phyloP scores from a whole-genome alignment of 2,329 filamentous ascomycete species.

The Aureobasidium melanogenum region DNA sequence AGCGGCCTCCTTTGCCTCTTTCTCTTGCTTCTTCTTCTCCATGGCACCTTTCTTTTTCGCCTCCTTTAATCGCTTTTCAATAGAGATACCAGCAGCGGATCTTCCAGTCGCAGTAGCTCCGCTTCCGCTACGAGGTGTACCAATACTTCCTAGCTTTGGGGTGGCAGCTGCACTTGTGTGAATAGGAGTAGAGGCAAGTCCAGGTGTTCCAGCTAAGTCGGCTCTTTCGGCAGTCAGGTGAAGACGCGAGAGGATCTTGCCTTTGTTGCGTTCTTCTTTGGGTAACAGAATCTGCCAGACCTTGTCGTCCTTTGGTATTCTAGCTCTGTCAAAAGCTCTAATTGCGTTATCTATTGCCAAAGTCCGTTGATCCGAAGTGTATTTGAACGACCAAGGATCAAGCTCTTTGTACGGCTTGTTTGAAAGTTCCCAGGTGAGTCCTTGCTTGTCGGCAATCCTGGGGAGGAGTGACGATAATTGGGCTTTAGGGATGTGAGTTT shows the following conservation, averaged over 20 bases:
- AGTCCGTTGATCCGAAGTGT: constrained; percentile 46
- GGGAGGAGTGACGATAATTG: constrained; percentile 38
- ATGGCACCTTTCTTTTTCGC: constrained; percentile 38
- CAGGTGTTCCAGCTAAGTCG: constrained; percentile 20
- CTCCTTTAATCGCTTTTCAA: constrained; percentile 38
- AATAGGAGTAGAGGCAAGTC: constrained; percentile 22
- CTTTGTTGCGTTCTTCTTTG: constrained; percentile 52
- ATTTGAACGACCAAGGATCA: constrained; percentile 53
- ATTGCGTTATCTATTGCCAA: constrained; percentile 54
- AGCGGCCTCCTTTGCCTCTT: constrained; percentile 28
- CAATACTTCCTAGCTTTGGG: constrained; percentile 21
- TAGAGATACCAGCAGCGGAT: constrained; percentile 16
- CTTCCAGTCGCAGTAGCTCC: constrained; percentile 16
- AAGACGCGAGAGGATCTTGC: constrained; percentile 51
- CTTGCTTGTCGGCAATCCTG: constrained; percentile 45
- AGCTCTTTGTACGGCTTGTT: constrained; percentile 54
- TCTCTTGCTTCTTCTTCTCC: constrained; percentile 37
- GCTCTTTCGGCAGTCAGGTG: constrained; percentile 34
- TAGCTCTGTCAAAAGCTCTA: constrained; percentile 53
- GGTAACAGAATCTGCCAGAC: constrained; percentile 55
- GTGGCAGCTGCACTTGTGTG: constrained; percentile 21
- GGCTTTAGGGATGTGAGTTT: constrained; percentile 39
- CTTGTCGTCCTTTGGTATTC: constrained; percentile 50
- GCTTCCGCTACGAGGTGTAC: constrained; percentile 16
- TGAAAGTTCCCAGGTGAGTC: constrained; percentile 44